A percentile compares a stretch with the other conserved stretches of the same genome.
phyloP scores from a whole-genome alignment of 306 rosid genomes.

The Begonia peltatifolia region DNA sequence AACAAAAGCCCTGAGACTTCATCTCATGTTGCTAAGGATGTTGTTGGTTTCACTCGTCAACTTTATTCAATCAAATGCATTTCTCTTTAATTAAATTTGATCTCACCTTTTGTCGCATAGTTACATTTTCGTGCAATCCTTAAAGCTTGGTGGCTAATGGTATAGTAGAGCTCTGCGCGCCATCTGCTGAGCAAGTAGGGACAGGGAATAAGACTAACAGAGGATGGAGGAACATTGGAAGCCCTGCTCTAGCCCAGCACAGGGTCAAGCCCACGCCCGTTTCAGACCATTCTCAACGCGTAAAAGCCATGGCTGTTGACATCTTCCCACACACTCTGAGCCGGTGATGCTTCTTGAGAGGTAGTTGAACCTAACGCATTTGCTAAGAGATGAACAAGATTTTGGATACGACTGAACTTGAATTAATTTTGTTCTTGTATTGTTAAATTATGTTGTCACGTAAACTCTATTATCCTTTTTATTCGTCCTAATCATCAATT shows the following conservation, averaged over 20 bases:
- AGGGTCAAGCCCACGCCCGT: constrained; percentile 83
- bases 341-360: constrained; percentile 93
- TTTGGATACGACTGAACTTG: no score
- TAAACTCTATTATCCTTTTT: no score
- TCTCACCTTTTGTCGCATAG: constrained; percentile 24
- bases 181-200: constrained; percentile 48
- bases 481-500: no score
- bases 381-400: no score
- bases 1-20: constrained; percentile 77
- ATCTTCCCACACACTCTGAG: constrained; percentile 87
- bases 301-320: constrained; percentile 91
- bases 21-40: constrained; percentile 51
- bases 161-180: constrained; percentile 87
- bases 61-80: not conserved
- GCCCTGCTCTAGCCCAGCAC: constrained; percentile 72
- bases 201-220: constrained; percentile 70
- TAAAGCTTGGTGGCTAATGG: constrained; percentile 90
- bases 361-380: constrained; percentile 14
- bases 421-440: no score
- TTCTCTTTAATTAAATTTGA: constrained; percentile 1
- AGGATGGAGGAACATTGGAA: constrained; percentile 87
- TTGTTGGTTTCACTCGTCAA: constrained; percentile 39
- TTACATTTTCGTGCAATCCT: constrained; percentile 90
- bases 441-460: no score
- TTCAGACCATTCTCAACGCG: constrained; percentile 69